Conservation (phyloP, 192 early-diverging fungal genomes). For the Coemansia sp. region DNA sequence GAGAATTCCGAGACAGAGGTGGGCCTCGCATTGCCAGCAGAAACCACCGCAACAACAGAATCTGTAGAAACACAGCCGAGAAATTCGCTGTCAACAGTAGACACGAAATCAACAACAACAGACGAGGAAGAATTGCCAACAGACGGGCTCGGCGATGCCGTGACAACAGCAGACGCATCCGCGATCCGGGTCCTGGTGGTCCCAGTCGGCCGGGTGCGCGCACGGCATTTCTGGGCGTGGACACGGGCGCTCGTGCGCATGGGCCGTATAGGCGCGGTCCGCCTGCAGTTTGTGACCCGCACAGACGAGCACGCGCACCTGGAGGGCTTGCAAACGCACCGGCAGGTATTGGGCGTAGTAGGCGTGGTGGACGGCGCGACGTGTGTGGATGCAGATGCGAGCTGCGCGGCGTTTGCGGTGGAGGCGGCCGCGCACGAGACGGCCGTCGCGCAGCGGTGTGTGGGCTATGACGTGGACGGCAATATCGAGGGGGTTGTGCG, state of each 20-base stretch:
- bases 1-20: constrained; percentile 4
- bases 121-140: neutral
- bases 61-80: neutral
- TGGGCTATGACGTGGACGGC: constrained; percentile 22
- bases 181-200: constrained; percentile 49
- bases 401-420: constrained; percentile 30
- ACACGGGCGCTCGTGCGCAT: constrained; percentile 23
- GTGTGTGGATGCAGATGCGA: constrained; percentile 15
- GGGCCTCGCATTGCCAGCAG: too few species aligned
- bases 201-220: constrained; percentile 38
- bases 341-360: constrained; percentile 46
- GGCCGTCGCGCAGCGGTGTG: constrained; percentile 39
- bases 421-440: constrained; percentile 23
- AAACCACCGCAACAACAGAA: too few species aligned
- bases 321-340: constrained; percentile 51
- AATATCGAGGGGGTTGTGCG: constrained; percentile 27
- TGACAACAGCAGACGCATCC: constrained; percentile 45
- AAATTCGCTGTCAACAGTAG: too few species aligned
- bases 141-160: constrained; percentile 14
- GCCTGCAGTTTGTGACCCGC: constrained; percentile 20
- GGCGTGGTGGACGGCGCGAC: constrained; percentile 39
- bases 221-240: constrained; percentile 15
- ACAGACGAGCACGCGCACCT: constrained; percentile 43
- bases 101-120: neutral
- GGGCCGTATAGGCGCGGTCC: constrained; percentile 16